phyloP scores from a whole-genome alignment of 768 basidiomycete species.

The Mycena epipterygia region DNA sequence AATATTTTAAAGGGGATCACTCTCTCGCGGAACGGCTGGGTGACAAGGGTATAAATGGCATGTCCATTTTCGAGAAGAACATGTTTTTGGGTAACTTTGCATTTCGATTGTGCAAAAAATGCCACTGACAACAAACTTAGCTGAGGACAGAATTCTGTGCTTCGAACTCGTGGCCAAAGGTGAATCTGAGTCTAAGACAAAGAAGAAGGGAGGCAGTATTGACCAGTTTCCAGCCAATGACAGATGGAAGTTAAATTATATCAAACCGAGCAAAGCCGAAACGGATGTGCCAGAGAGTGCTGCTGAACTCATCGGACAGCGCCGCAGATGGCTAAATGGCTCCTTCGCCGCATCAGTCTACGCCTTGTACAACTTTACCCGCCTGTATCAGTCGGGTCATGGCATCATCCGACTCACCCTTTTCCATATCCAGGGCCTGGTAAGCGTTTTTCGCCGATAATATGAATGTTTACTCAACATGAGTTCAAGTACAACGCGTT shows the following conservation, averaged over 20 bases:
- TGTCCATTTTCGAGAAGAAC: slow-evolving; percentile 97
- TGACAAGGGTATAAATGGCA: slow-evolving; percentile 92
- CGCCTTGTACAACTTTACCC: slow-evolving; percentile 92
- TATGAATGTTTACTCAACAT: background rate
- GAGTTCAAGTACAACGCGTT: slow-evolving; percentile 82
- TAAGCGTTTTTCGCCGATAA: slow-evolving; percentile 52
- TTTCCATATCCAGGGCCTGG: slow-evolving; percentile 92
- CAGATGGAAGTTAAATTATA: slow-evolving; percentile 81
- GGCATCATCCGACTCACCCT: slow-evolving; percentile 94
- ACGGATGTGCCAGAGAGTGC: slow-evolving; percentile 85
- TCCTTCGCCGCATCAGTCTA: slow-evolving; percentile 85
- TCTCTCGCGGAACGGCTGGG: slow-evolving; percentile 92
- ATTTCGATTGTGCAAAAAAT: slow-evolving; percentile 41
- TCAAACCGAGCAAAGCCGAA: slow-evolving; percentile 84
- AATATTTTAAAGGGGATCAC: slow-evolving; percentile 90
- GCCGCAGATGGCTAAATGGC: slow-evolving; percentile 85
- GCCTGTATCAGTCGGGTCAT: slow-evolving; percentile 87
- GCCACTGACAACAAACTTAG: slow-evolving; percentile 47
- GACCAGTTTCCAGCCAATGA: too few relatives aligned
- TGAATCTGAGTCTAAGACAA: too few relatives aligned
- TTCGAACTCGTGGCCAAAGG: slow-evolving; percentile 86
- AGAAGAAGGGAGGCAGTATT: too few relatives aligned
- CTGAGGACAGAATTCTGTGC: slow-evolving; percentile 85
- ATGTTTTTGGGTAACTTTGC: slow-evolving; percentile 76
- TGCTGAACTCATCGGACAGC: slow-evolving; percentile 79